Evolutionary conservation across 495 filamentous ascomycete species (phyloP), one percentile per base, ranked within the genome.

Genomic region (Hypoxylon fuscum): DNA sequence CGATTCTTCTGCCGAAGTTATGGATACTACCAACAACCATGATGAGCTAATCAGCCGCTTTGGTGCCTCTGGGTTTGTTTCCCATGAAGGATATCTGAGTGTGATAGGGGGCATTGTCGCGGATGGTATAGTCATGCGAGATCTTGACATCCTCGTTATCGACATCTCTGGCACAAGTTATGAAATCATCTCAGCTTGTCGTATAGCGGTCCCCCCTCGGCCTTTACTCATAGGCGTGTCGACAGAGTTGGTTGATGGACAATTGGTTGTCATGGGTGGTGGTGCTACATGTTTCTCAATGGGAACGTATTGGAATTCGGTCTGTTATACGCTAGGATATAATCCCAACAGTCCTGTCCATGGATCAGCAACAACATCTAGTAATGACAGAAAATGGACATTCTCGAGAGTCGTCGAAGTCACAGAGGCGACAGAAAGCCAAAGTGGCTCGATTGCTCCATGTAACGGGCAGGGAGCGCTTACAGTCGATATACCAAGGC

Each of bases 221-320:
- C 90, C 90, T 11, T 72, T 96, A 3, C 75, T 96, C 14, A 77
- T 88, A 40, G 91, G 93, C 4, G 79, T 84, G 58, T 85, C 80
- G 17, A 71, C 77, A 6, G 74, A 82, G 2, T 17, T 59, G 3
- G 42, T 55, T 6, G 46, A 74, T 37, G 72, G 78, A 12, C 68
- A 80, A 21, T 62, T 92, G 3, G 61, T 88, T 14, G 72, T 96
- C 1, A 72, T 89, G 31, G 92, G 91, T 7, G 93, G 93, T 12
- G 93, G 93, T 15, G 91, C 90, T 21, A 90, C 92, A 0, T 96
- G 93, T 71, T 96, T 96, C 74, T 91, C 90, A 0, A 94, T 96
- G 81, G 91, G 90, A 6, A 87, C 87, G 11, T 88, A 81, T 59
- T 91, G 89, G 86, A 91, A 90, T 54, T 76, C 82, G 40, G 86